Evolutionary conservation across 306 rosid genomes (phyloP), one percentile per base, ranked within the genome.

Genomic region (Acacia acuminata): DNA sequence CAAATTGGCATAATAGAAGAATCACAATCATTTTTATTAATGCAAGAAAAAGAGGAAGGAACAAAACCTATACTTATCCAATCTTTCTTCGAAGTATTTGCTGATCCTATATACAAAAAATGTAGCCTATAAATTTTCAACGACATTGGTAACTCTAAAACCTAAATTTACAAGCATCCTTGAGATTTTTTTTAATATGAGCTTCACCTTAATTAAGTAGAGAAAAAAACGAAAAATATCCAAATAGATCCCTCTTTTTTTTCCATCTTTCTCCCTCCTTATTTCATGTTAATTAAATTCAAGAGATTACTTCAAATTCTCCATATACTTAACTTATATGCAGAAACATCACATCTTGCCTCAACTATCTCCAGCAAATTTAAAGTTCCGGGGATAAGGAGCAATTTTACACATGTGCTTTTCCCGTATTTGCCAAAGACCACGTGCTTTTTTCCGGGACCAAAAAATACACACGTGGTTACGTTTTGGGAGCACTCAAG

Each of bases 21-120:
- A 24, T 45, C 85, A 75, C 77, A 66, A 84, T 84, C 84, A 88
- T 88, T 93, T 85, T 77, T 73, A 71, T 83, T 77, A 68, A 70
- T 79, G 76, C 81, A 58, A 76, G 76, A 17, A 78, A 58, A 43
- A 63, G 36, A 58, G 61, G 43, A 76, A 55, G 75, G 78, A 80
- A 65, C 20, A 44, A 70, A 65, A 73, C 71, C 92, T 88, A 86
- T 80, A 86, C 70, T 85, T 75, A 77, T 72, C 85, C 86, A 79
- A 76, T 87, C 86, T 82, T 81, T 79, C 77, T 63, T 63, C 76
- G 45, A n/a, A n/a, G 79, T 72, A 22, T 86, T n/a, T n/a, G 85
- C 86, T 80, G 88, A 84, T 89, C 82, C 82, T 90, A 91, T 93
- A 87, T 90, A 93, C 94, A 90, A 47, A 44, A 81, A 79, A 84